phyloP scores from a whole-genome alignment of 352 stramenopile genomes.

The Pythium grandisporangium region DNA sequence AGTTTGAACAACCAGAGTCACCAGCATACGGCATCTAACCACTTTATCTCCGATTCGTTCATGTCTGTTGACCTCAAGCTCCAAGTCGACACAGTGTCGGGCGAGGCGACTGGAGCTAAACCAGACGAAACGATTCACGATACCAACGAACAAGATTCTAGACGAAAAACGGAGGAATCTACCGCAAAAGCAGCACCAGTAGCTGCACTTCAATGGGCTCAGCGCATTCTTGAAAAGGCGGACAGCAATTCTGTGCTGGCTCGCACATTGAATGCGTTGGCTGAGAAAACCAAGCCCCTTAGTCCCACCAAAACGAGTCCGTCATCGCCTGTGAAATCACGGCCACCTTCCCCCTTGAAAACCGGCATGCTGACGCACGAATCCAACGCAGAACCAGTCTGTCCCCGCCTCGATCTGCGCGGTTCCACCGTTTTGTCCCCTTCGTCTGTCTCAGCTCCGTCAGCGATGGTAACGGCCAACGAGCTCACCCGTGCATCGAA shows the following conservation, averaged over 20 bases:
- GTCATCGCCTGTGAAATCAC: slow-evolving; percentile 16
- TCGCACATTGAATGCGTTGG: slow-evolving; percentile 49
- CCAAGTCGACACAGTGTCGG: slow-evolving; percentile 24
- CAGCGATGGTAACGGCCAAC: slow-evolving; percentile 11
- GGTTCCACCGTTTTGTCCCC: not conserved
- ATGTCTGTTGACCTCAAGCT: slow-evolving; percentile 60
- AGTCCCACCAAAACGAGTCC: slow-evolving; percentile 9
- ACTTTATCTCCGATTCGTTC: slow-evolving; percentile 39
- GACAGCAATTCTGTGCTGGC: slow-evolving; percentile 43
- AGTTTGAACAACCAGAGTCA: not conserved
- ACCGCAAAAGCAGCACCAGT: slow-evolving; percentile 2
- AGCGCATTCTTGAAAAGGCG: slow-evolving; percentile 45
- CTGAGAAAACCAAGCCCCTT: slow-evolving; percentile 9
- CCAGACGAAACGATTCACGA: not conserved
- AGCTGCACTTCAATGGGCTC: slow-evolving; percentile 48
- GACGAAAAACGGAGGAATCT: slow-evolving; percentile 2
- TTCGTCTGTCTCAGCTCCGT: not conserved
- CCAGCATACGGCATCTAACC: slow-evolving; percentile 12
- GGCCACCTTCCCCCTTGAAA: not conserved
- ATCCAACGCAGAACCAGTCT: too few relatives aligned
- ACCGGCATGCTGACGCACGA: too few relatives aligned
- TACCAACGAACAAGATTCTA: slow-evolving; percentile 2
- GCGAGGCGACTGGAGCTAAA: slow-evolving; percentile 4
- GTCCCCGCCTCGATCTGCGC: not conserved
- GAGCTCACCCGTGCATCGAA: slow-evolving; percentile 80